phyloP scores from a whole-genome alignment of 108 stramenopile genomes.

The Skeletonema tropicum region DNA sequence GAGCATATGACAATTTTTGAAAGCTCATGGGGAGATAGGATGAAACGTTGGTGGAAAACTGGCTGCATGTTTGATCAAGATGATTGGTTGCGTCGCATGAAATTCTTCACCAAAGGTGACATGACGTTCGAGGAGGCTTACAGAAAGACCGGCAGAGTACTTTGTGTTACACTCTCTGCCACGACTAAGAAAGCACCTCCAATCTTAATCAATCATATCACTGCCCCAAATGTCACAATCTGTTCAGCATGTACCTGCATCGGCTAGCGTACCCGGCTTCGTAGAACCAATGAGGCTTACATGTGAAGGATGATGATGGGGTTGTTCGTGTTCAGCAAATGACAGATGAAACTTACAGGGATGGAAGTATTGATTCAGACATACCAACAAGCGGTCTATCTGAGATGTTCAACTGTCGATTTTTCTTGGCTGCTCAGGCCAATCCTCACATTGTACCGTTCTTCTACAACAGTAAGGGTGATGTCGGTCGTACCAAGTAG shows the following conservation, averaged over 20 bases:
- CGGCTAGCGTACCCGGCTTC: conserved; percentile 95
- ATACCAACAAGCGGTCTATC: conserved; percentile 88
- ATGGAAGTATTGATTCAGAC: conserved; percentile 90
- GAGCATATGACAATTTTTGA: conserved; percentile 68
- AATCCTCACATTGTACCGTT: conserved; percentile 89
- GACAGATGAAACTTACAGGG: conserved; percentile 66
- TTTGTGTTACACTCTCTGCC: conserved; percentile 96
- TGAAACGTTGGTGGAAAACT: conserved; percentile 51
- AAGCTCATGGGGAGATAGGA: conserved; percentile 68
- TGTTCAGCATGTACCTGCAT: conserved; percentile 89
- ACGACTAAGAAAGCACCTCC: conserved; percentile 92
- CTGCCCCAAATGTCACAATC: conserved; percentile 95
- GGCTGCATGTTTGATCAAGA: conserved; percentile 76
- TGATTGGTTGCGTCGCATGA: conserved; percentile 73
- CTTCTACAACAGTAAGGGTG: conserved; percentile 84
- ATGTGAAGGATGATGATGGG: conserved; percentile 88
- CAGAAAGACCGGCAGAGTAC: conserved; percentile 92
- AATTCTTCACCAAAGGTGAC: conserved; percentile 81
- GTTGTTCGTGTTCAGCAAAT: conserved; percentile 51
- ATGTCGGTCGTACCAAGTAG: conserved; percentile 84
- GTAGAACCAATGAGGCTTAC: conserved; percentile 82
- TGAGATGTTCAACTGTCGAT: conserved; percentile 96
- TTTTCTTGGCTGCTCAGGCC: conserved; percentile 92
- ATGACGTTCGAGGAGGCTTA: conserved; percentile 98
- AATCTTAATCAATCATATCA: conserved; percentile 93